A percentile compares a stretch with the other conserved stretches of the same genome.
These are phyloP conservation scores for Strobilomyces dryophilus DNA, from an alignment of 768 basidiomycete genomes.

Conservation along the genomic window DNA sequence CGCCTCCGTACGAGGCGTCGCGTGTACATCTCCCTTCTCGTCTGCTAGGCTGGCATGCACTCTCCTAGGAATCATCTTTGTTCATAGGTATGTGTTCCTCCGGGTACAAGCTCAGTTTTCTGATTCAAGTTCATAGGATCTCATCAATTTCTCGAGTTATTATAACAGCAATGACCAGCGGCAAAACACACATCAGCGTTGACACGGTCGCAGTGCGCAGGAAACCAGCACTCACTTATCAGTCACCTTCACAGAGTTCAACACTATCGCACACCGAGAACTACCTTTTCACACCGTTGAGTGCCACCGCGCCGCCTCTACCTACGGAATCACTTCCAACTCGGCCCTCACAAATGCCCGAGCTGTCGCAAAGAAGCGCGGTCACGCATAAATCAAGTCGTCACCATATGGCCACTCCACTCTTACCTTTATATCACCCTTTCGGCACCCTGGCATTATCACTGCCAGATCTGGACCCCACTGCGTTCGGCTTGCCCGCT, in stretches of 20 bases:
- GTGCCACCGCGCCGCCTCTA: conserved; percentile 13
- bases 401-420: conserved; percentile 34
- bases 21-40: conserved; percentile 13
- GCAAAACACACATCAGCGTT: conserved; percentile 16
- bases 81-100: conserved; percentile 19
- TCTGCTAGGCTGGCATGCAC: conserved; percentile 22
- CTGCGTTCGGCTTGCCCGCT: conserved; percentile 51
- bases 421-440: conserved; percentile 67
- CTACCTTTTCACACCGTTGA: conserved; percentile 13
- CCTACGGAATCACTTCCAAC: conserved; percentile 11
- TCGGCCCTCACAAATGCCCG: conserved; percentile 7
- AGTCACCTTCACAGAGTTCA: conserved; percentile 45
- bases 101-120: neutral
- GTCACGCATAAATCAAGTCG: conserved; percentile 13
- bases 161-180: conserved; percentile 21
- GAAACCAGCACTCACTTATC: conserved; percentile 56
- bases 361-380: conserved; percentile 14
- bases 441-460: conserved; percentile 59
- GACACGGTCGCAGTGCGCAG: conserved; percentile 37
- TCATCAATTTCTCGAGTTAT: conserved; percentile 3
- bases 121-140: conserved; percentile 11
- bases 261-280: conserved; percentile 22
- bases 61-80: conserved; percentile 8
- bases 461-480: conserved; percentile 59
- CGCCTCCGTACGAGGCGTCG: conserved; percentile 5